Evolutionary conservation across 2,329 filamentous ascomycete genomes (phyloP).

Genomic region (Sporothrix pallida): DNA sequence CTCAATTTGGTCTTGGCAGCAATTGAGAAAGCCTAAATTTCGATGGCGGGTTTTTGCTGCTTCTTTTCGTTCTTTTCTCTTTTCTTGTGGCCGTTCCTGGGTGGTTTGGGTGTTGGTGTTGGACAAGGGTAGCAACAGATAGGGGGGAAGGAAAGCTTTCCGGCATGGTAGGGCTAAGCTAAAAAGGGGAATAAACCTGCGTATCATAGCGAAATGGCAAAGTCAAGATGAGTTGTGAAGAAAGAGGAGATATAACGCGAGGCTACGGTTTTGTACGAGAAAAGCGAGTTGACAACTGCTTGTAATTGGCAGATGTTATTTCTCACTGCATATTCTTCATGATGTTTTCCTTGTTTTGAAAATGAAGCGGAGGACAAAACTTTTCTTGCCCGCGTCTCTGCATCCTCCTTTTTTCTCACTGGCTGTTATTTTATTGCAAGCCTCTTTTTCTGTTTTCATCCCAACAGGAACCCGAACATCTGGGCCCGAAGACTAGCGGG

Average conservation of each 20-base stretch:
- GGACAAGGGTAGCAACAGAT: background rate
- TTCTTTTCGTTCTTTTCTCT: background rate
- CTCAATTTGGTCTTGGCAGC: slow-evolving; percentile 15
- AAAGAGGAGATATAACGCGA: background rate
- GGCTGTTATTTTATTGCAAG: background rate
- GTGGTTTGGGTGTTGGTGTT: background rate
- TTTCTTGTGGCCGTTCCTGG: slow-evolving; percentile 18
- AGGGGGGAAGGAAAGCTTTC: slow-evolving; percentile 9
- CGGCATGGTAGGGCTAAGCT: background rate
- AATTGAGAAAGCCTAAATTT: background rate
- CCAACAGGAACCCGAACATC: slow-evolving; percentile 25
- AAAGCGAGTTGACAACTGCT: background rate
- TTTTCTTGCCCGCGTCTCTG: background rate
- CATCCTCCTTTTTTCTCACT: background rate
- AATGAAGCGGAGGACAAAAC: slow-evolving; percentile 11
- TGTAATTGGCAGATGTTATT: background rate
- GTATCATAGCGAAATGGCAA: background rate
- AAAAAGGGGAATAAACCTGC: slow-evolving; percentile 14
- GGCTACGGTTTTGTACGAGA: background rate
- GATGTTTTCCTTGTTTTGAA: background rate
- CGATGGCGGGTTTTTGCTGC: background rate
- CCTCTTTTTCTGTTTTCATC: slow-evolving; percentile 5
- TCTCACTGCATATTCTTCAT: background rate
- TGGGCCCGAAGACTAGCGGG: slow-evolving; percentile 27
- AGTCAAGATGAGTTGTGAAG: no score